phyloP scores from a whole-genome alignment of 331 rosid genomes.

The Pyrus hybrid region DNA sequence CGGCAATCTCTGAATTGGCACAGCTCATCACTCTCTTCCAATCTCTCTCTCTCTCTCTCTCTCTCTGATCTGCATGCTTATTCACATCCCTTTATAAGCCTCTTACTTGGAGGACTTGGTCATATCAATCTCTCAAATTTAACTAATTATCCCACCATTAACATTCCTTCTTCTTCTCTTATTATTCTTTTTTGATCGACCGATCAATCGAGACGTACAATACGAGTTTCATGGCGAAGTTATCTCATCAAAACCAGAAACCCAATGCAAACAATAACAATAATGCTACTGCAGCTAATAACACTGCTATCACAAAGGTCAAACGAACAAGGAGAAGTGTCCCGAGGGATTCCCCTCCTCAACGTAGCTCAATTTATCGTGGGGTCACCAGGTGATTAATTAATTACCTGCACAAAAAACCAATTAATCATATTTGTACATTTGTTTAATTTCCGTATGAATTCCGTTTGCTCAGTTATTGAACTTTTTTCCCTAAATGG shows the following conservation, averaged over 20 bases:
- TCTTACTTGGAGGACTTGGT: constrained; percentile 21
- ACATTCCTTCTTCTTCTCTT: not conserved
- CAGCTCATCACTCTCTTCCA: constrained; percentile 31
- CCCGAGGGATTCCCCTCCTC: constrained; percentile 69
- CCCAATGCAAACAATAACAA: not conserved
- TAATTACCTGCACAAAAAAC: not conserved
- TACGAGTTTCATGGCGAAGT: constrained; percentile 20
- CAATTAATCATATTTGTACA: not conserved
- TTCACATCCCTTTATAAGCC: constrained; percentile 27
- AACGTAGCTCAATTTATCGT: constrained; percentile 64
- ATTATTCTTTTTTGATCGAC: not conserved
- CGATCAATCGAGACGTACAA: not conserved
- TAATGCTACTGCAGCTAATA: not conserved
- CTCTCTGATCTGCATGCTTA: not conserved
- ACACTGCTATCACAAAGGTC: constrained; percentile 3
- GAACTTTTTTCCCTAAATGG: not conserved
- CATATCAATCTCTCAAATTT: constrained; percentile 6
- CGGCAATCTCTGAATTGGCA: constrained; percentile 39
- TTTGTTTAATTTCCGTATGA: not conserved
- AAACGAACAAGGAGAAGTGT: constrained; percentile 58
- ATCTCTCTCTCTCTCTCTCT: not conserved
- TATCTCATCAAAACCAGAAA: constrained; percentile 13
- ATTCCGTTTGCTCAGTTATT: not conserved
- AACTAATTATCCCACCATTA: not conserved
- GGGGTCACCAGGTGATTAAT: constrained; percentile 68